Evolutionary conservation across 129 eudicot genomes (phyloP), one percentile per base, ranked within the genome.

Genomic region (Ambrosia trifida): DNA sequence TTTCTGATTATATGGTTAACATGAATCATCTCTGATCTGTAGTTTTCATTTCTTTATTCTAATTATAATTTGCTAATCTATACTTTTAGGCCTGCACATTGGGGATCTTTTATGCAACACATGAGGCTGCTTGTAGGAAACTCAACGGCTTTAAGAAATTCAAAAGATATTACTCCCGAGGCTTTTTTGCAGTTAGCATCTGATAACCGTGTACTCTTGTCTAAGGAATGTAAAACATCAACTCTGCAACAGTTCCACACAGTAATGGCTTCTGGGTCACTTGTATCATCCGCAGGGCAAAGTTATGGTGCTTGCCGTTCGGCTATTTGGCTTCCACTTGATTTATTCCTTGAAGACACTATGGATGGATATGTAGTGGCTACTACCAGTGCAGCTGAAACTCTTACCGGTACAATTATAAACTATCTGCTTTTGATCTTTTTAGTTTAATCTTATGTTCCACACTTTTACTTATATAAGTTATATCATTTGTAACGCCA

Each of bases 241-340:
- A 79, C 85, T 24, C 83, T 78, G 63, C 86, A 90, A 76, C 89
- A 82, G 62, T 87, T 87, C 66, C 97, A 83, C 78, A 89, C 95
- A 33, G 86, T 87, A 41, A 78, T 82, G 78, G 89, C 97, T 64
- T 67, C 85, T 73, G 85, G 83, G 30, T 86, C 91, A 0, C 89
- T 86, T 49, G 58, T 83, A 73, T 81, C 91, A 61, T 87, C 97
- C 81, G 62, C 89, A 50, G 83, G 76, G 66, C 89, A 86, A 57
- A 70, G 81, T 80, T 83, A 80, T 75, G 97, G 88, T 17, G 83
- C 88, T 56, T 76, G 81, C 17, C 85, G 78, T 51, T 89, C 97
- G 16, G 83, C 93, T 8, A 81, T 82, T 63, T 94, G 99, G 99
- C 87, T 94, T 79, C 96, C 99, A 7, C 72, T 94, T 72, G 99